Conservation (phyloP, 768 basidiomycete species). For the Suillus alpinus region DNA sequence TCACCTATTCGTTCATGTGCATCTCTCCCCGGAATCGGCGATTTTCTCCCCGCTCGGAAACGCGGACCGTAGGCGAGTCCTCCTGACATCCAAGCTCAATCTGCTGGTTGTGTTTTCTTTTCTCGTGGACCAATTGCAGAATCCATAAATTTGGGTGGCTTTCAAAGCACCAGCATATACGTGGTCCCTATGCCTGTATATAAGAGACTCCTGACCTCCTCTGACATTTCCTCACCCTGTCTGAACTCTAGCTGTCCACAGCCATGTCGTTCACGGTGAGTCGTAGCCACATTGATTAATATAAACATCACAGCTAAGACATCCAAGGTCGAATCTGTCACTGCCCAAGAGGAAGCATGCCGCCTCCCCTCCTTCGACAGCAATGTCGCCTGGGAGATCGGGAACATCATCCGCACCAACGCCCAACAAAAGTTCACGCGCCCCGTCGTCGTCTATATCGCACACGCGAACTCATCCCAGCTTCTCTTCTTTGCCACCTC, state of each 20-base stretch:
- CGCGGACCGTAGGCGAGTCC: not conserved
- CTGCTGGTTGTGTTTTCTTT: not conserved
- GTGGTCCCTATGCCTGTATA: not conserved
- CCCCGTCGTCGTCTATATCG: slow-evolving; percentile 27
- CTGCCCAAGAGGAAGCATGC: slow-evolving; percentile 24
- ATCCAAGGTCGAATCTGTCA: slow-evolving; percentile 18
- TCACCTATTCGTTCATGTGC: not conserved
- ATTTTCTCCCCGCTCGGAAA: not conserved
- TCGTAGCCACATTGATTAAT: not conserved
- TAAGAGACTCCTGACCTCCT: not conserved
- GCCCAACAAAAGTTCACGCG: slow-evolving; percentile 16
- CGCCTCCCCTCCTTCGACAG: slow-evolving; percentile 27
- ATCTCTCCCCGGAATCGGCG: not conserved
- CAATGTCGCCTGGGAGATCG: slow-evolving; percentile 33
- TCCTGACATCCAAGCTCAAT: not conserved
- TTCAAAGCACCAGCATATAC: not conserved
- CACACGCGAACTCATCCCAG: slow-evolving; percentile 27
- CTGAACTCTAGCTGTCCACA: not conserved
- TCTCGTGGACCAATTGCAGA: not conserved
- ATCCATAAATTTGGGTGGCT: not conserved
- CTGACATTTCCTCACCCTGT: not conserved
- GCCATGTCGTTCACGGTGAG: slow-evolving; percentile 15
- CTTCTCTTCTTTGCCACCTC: slow-evolving; percentile 30
- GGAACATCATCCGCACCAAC: slow-evolving; percentile 22
- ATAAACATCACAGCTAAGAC: not conserved